Conservation (phyloP, 2,329 filamentous ascomycete species). For the Scytalidium lignicola region DNA sequence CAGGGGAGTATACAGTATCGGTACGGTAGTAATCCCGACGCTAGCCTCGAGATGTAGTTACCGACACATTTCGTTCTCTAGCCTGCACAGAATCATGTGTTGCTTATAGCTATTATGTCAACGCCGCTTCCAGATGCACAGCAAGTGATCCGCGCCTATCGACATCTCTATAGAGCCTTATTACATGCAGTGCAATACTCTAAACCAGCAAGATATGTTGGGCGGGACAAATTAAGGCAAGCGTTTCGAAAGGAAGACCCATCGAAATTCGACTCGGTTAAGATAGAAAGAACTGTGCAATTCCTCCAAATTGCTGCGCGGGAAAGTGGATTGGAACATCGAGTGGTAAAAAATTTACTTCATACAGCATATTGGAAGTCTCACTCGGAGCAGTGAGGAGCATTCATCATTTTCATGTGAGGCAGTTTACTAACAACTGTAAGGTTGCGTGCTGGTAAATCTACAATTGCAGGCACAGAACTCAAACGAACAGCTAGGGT, state of each 20-base stretch:
- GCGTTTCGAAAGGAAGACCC: constrained; percentile 50
- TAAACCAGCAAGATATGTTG: constrained; percentile 58
- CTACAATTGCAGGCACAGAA: not conserved
- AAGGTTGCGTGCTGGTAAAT: not conserved
- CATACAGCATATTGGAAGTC: constrained; percentile 30
- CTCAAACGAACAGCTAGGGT: constrained; percentile 30
- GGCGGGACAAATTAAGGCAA: constrained; percentile 52
- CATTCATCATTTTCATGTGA: not conserved
- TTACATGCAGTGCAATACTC: constrained; percentile 70
- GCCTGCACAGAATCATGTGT: not conserved
- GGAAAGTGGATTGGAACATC: constrained; percentile 65
- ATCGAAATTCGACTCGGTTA: constrained; percentile 42
- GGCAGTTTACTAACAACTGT: not conserved
- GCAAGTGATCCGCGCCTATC: constrained; percentile 60
- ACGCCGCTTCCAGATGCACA: constrained; percentile 1
- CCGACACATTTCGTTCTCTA: not conserved
- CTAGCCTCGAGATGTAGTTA: not conserved
- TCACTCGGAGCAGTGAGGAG: not conserved
- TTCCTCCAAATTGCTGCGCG: constrained; percentile 63
- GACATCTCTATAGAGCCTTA: constrained; percentile 60
- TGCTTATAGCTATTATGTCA: constrained; percentile 10
- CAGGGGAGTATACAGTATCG: too few species aligned
- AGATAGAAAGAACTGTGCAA: constrained; percentile 60
- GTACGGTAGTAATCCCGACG: not conserved
- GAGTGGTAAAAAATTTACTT: constrained; percentile 64